phyloP scores from a whole-genome alignment of 768 basidiomycete genomes.

The Pleurotus cornucopiae region DNA sequence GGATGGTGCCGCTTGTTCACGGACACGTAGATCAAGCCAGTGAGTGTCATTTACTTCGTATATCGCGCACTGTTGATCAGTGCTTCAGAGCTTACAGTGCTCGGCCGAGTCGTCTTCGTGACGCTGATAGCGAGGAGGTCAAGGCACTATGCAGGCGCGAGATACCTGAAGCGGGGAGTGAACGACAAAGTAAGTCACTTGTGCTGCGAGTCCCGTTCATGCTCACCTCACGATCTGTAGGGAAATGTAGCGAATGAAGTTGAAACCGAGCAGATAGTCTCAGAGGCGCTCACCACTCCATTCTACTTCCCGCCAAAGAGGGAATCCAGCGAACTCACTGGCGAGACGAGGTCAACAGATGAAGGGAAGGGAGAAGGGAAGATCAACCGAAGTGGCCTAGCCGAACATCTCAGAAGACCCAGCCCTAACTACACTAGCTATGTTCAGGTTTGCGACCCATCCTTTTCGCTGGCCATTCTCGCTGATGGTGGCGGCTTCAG shows the following conservation, averaged over 20 bases:
- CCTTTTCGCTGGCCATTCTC: background rate
- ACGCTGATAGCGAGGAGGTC: conserved; percentile 95
- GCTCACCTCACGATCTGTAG: too few species aligned
- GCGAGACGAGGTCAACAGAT: conserved; percentile 9
- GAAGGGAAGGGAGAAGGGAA: background rate
- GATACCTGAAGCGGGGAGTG: conserved; percentile 91
- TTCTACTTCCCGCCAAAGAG: conserved; percentile 70
- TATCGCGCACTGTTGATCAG: background rate
- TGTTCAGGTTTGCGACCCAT: conserved; percentile 60
- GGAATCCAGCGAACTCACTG: conserved; percentile 25
- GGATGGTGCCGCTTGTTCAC: conserved; percentile 90
- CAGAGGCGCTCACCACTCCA: conserved; percentile 83
- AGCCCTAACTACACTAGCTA: conserved; percentile 92
- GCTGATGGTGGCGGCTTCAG: conserved; percentile 27
- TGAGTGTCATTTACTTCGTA: conserved; percentile 32
- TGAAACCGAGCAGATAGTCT: conserved; percentile 97
- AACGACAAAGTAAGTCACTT: conserved; percentile 70
- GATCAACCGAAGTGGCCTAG: background rate
- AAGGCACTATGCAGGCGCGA: conserved; percentile 91
- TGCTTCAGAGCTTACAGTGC: conserved; percentile 77
- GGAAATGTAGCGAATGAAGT: conserved; percentile 66
- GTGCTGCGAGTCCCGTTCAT: background rate
- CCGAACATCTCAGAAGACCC: conserved; percentile 38
- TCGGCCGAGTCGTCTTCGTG: conserved; percentile 86
- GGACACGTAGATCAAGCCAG: conserved; percentile 99